Percentiles rank a stretch among this genome's conserved stretches.
Evolutionary conservation across 768 basidiomycete species (phyloP).

Genomic region (Strobilomyces confusus): DNA sequence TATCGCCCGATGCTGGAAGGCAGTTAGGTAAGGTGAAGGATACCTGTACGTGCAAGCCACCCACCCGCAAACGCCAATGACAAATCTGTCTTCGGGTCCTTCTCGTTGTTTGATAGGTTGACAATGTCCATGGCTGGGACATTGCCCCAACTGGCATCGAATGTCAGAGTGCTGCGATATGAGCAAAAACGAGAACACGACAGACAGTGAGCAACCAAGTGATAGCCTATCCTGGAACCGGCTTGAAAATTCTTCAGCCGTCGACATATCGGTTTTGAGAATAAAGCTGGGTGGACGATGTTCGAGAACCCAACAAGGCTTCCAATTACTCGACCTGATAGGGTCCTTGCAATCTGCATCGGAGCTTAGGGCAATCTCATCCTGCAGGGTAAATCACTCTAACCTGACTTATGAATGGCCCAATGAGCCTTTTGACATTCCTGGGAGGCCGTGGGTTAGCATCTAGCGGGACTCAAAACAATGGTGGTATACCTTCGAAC

Average conservation of each 20-base stretch:
- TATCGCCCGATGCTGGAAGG: constrained; percentile 44
- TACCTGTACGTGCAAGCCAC: neutral
- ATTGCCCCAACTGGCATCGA: constrained; percentile 30
- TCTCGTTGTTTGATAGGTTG: constrained; percentile 24
- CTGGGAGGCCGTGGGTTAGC: constrained; percentile 14
- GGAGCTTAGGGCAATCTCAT: neutral
- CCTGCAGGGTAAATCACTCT: neutral
- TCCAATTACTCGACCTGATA: constrained; percentile 18
- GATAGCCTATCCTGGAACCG: constrained; percentile 25
- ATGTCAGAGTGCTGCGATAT: neutral
- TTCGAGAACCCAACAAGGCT: constrained; percentile 21
- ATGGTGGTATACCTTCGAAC: constrained; percentile 31
- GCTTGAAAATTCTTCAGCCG: constrained; percentile 6
- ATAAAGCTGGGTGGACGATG: constrained; percentile 23
- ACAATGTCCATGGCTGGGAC: constrained; percentile 33
- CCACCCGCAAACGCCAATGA: constrained; percentile 25
- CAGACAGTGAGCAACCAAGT: constrained; percentile 24
- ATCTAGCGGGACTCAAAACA: neutral
- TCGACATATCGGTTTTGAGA: neutral
- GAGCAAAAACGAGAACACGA: neutral
- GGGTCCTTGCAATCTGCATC: constrained; percentile 22
- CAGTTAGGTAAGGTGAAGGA: neutral
- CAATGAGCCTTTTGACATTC: constrained; percentile 42
- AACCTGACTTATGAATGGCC: constrained; percentile 37
- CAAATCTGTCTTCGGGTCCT: constrained; percentile 13